phyloP scores from a whole-genome alignment of 78 protist species.

The Tieghemostelium lacteum region DNA sequence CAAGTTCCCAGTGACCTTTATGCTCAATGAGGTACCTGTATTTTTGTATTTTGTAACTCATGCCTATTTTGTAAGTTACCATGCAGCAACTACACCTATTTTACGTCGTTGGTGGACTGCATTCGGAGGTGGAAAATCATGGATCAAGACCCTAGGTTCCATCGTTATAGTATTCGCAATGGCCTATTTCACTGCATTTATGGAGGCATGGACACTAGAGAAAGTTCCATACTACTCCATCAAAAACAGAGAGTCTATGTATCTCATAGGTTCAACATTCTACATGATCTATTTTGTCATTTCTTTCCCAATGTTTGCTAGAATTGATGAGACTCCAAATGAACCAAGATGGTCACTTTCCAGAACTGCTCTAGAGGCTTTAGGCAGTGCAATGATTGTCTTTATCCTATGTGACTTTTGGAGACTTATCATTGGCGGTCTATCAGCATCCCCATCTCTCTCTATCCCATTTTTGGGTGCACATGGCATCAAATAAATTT shows the following conservation, averaged over 20 bases:
- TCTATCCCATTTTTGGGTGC: conserved; percentile 39
- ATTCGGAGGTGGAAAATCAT: background rate
- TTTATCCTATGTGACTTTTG: conserved; percentile 73
- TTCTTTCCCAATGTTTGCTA: conserved; percentile 83
- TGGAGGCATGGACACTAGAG: conserved; percentile 85
- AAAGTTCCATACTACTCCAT: conserved; percentile 83
- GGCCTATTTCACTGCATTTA: conserved; percentile 84
- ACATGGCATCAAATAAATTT: background rate
- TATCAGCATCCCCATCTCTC: background rate
- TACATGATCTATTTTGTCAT: conserved; percentile 86
- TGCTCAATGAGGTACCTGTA: conserved; percentile 71
- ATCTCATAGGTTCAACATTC: conserved; percentile 73
- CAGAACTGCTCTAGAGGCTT: conserved; percentile 42
- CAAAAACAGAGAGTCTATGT: conserved; percentile 72
- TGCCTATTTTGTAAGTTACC: conserved; percentile 81
- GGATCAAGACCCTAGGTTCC: conserved; percentile 11
- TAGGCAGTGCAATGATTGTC: conserved; percentile 83
- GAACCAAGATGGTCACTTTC: conserved; percentile 66
- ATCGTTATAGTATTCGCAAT: conserved; percentile 40
- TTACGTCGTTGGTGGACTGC: conserved; percentile 66
- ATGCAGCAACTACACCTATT: conserved; percentile 72
- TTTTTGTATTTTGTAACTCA: conserved; percentile 68
- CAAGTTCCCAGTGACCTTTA: conserved; percentile 66
- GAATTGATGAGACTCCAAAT: conserved; percentile 73
- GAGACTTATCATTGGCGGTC: conserved; percentile 45